Evolutionary conservation across 2,329 filamentous ascomycete genomes (phyloP).

Genomic region (Aspergillus unguis): DNA sequence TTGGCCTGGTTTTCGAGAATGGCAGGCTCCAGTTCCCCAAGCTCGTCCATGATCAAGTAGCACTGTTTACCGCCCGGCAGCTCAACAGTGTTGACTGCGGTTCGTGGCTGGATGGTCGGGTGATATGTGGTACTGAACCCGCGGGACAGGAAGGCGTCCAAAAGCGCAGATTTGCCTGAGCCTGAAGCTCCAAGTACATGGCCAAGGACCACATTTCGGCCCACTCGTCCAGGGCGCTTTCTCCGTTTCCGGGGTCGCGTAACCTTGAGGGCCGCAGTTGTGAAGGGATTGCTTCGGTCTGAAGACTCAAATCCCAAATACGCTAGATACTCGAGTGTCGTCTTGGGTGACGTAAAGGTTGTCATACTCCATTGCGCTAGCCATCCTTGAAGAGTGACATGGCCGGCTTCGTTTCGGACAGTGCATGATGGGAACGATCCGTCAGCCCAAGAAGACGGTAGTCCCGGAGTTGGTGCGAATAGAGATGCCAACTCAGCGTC

Average conservation of each 20-base stretch:
- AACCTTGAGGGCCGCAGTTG: constrained; percentile 81
- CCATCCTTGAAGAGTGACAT: constrained; percentile 97
- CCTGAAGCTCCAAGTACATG: constrained; percentile 83
- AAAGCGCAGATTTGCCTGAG: constrained; percentile 84
- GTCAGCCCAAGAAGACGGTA: constrained; percentile 83
- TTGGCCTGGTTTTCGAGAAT: constrained; percentile 89
- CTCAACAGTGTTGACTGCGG: constrained; percentile 94
- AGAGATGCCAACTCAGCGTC: constrained; percentile 78
- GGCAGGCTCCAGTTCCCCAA: constrained; percentile 91
- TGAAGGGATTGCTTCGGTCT: constrained; percentile 67
- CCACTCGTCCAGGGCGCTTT: constrained; percentile 76
- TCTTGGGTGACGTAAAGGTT: constrained; percentile 92
- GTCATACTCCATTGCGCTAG: constrained; percentile 99
- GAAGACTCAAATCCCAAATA: constrained; percentile 90
- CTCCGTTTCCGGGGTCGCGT: constrained; percentile 88
- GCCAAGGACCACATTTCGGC: constrained; percentile 90
- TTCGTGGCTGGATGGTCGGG: constrained; percentile 90
- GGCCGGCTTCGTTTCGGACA: constrained; percentile 88
- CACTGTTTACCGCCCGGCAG: constrained; percentile 94
- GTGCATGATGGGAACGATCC: constrained; percentile 89
- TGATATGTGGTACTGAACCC: constrained; percentile 81
- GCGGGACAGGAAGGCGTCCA: constrained; percentile 86
- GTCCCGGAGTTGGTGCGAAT: constrained; percentile 87
- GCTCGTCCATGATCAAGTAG: constrained; percentile 91
- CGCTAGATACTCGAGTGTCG: constrained; percentile 90